A percentile compares a stretch with the other conserved stretches of the same genome.
Evolutionary conservation across 148 eudicot genomes (phyloP).

Genomic region (Talinum fruticosum): DNA sequence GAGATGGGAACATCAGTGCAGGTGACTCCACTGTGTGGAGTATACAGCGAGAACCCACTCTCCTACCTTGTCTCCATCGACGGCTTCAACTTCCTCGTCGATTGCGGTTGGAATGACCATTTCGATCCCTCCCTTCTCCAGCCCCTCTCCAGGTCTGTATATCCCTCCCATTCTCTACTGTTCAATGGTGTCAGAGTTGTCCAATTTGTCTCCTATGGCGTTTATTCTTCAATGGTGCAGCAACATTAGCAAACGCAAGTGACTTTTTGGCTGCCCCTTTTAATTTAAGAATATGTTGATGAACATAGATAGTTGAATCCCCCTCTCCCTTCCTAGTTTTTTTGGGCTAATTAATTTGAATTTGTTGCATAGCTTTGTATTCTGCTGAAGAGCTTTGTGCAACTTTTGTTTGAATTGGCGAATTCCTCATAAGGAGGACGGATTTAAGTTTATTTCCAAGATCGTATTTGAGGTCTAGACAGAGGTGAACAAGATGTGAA

Average conservation of each 20-base stretch:
- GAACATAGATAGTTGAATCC: too few species aligned
- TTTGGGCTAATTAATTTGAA: neutral
- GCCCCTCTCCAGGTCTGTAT: slow-evolving; percentile 74
- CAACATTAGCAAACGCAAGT: neutral
- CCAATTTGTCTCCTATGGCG: neutral
- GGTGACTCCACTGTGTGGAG: slow-evolving; percentile 84
- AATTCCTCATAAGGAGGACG: neutral
- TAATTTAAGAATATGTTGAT: too few species aligned
- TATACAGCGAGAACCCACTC: slow-evolving; percentile 83
- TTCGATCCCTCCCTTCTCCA: slow-evolving; percentile 75
- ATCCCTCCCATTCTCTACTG: neutral
- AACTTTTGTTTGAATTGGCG: neutral
- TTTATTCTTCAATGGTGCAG: neutral
- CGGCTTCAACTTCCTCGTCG: slow-evolving; percentile 83
- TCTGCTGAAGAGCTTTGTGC: too few species aligned
- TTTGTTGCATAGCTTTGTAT: neutral
- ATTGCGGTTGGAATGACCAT: slow-evolving; percentile 97
- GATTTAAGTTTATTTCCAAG: neutral
- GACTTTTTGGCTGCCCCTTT: neutral
- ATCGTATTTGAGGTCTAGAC: neutral
- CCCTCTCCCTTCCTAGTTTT: too few species aligned
- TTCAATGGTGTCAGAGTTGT: neutral
- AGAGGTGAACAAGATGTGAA: neutral
- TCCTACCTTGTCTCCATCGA: slow-evolving; percentile 85
- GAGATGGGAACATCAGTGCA: slow-evolving; percentile 96